phyloP scores from a whole-genome alignment of 345 rosid species.

The Anacardium occidentale region DNA sequence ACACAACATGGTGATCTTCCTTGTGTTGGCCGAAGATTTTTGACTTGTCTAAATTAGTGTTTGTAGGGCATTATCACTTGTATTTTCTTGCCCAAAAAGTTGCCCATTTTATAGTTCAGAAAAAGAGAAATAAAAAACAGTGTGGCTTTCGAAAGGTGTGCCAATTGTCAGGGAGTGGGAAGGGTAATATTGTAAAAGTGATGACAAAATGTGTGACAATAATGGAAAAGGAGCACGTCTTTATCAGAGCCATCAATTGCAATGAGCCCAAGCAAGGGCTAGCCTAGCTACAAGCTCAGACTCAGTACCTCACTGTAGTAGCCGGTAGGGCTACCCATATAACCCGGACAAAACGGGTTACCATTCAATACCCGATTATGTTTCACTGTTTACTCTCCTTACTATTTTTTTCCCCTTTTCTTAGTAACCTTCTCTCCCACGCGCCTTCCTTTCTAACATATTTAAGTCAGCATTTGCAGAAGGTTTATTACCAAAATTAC shows the following conservation, averaged over 20 bases:
- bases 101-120: too few species aligned
- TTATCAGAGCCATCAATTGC: slow-evolving; percentile 45
- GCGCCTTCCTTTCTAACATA: not conserved
- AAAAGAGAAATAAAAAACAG: too few species aligned
- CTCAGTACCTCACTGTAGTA: too few species aligned
- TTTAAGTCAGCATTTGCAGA: too few species aligned
- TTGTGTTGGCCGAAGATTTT: slow-evolving; percentile 19
- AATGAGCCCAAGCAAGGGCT: slow-evolving; percentile 29
- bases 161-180: too few species aligned
- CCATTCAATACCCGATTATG: slow-evolving; percentile 34
- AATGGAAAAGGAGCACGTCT: slow-evolving; percentile 32
- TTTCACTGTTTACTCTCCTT: not conserved
- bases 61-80: slow-evolving; percentile 28
- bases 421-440: slow-evolving; percentile 4
- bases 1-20: slow-evolving; percentile 2
- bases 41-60: slow-evolving; percentile 25
- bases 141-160: not conserved
- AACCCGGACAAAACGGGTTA: slow-evolving; percentile 64
- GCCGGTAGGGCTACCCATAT: not conserved
- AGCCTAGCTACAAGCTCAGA: too few species aligned
- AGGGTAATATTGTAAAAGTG: slow-evolving; percentile 15
- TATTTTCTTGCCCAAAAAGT: slow-evolving; percentile 34
- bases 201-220: slow-evolving; percentile 12
- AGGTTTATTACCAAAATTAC: too few species aligned
- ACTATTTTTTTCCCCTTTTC: not conserved